Percentiles rank a stretch among this genome's conserved stretches.
Conservation (phyloP, 2,329 filamentous ascomycete genomes). For the Amylocarpus encephaloides region DNA sequence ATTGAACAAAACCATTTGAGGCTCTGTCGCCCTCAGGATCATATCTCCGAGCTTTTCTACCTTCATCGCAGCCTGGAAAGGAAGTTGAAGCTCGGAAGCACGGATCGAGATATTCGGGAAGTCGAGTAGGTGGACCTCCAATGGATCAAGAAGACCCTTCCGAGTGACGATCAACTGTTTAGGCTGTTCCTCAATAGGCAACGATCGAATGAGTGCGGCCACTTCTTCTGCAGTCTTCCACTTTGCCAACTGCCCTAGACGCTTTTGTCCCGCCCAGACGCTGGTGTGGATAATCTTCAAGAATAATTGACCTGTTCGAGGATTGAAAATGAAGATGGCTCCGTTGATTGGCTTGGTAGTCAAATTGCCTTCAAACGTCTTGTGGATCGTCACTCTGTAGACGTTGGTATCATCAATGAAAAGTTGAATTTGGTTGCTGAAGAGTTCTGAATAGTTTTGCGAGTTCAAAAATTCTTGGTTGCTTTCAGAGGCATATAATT, state of each 20-base stretch:
- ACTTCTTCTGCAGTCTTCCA: conserved; percentile 99
- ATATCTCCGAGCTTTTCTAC: conserved; percentile 98
- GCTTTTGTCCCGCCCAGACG: conserved; percentile 98
- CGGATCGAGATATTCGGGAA: conserved; percentile 99
- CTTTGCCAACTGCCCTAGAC: conserved; percentile 94
- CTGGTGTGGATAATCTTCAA: conserved; percentile 99
- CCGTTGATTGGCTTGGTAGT: conserved; percentile 99
- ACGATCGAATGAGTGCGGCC: conserved; percentile 86
- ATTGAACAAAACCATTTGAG: conserved; percentile 99
- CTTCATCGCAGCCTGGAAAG: conserved; percentile 99
- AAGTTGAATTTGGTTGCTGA: conserved; percentile 97
- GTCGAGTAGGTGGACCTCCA: conserved; percentile 94
- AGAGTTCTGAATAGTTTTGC: conserved; percentile 97
- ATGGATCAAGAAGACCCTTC: conserved; percentile 92
- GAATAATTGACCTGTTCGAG: conserved; percentile 95
- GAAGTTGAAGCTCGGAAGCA: conserved; percentile 90
- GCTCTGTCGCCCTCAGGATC: conserved; percentile 94
- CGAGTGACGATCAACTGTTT: conserved; percentile 98
- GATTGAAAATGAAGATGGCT: conserved; percentile 99
- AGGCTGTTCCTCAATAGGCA: conserved; percentile 96
- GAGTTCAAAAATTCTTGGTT: conserved; percentile 99
- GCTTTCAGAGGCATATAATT: conserved; percentile 95
- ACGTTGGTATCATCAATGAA: conserved; percentile 99
- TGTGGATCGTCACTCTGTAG: conserved; percentile 98
- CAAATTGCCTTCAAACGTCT: conserved; percentile 98